These are phyloP conservation scores for Akanthomyces dipterigenus DNA, from an alignment of 2,329 filamentous ascomycete species.

Conservation along the genomic window DNA sequence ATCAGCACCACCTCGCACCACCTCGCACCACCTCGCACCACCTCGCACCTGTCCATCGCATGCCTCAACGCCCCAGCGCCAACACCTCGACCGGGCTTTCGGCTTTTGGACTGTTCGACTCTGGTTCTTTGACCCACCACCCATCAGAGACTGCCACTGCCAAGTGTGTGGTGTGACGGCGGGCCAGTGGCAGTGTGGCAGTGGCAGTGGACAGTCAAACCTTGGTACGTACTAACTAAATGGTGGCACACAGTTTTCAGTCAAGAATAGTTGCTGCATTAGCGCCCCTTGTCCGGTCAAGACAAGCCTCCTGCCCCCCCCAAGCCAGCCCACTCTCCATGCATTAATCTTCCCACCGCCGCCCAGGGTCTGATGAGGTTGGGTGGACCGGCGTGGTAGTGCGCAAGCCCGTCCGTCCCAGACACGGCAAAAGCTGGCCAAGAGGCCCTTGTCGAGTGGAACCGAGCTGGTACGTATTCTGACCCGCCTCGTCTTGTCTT, in stretches of 20 bases:
- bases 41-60: no score
- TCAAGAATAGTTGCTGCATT: constrained; percentile 41
- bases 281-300: constrained; percentile 16
- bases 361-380: constrained; percentile 24
- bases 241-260: constrained; percentile 27
- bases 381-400: constrained; percentile 23
- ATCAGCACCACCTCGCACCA: neutral
- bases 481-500: constrained; percentile 10
- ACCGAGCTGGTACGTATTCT: constrained; percentile 18
- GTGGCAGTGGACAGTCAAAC: constrained; percentile 21
- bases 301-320: neutral
- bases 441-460: neutral
- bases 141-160: neutral
- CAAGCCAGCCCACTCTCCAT: neutral
- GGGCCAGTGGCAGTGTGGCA: constrained; percentile 13
- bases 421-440: constrained; percentile 14
- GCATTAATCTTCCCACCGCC: constrained; percentile 14
- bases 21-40: no score
- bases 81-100: neutral
- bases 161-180: neutral
- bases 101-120: no score
- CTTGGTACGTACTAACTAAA: no score
- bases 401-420: constrained; percentile 28
- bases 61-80: neutral
- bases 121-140: constrained; percentile 22